These are phyloP conservation scores for Clausena lansium DNA, from an alignment of 345 rosid species.

Conservation along the genomic window DNA sequence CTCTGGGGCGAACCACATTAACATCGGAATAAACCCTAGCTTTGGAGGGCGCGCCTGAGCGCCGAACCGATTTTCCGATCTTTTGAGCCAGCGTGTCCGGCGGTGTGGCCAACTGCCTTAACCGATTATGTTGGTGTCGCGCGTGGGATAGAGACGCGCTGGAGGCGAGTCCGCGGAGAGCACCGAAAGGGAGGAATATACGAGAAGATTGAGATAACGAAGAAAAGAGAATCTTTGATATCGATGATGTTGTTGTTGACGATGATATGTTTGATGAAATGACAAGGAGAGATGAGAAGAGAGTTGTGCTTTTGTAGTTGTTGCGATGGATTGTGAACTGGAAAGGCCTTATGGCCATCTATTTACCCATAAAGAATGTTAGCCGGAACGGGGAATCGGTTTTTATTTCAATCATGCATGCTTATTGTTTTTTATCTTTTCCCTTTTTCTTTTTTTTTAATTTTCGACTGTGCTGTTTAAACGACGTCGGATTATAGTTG, in stretches of 20 bases:
- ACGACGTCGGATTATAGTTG: neutral
- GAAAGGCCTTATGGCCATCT: constrained; percentile 77
- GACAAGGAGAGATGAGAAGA: constrained; percentile 13
- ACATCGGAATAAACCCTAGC: constrained; percentile 93
- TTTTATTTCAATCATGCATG: neutral
- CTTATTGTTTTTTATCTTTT: too few relatives aligned
- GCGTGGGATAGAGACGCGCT: constrained; percentile 30
- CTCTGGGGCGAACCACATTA: constrained; percentile 86
- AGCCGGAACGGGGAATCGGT: constrained; percentile 19
- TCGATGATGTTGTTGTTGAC: neutral
- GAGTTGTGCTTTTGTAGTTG: constrained; percentile 15
- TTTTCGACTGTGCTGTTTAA: neutral
- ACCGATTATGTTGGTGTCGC: constrained; percentile 19
- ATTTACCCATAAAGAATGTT: constrained; percentile 2
- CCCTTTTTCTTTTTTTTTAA: neutral
- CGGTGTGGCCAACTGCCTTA: constrained; percentile 27
- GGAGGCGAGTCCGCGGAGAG: constrained; percentile 37
- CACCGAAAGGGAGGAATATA: neutral
- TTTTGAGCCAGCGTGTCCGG: constrained; percentile 90
- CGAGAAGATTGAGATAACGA: neutral
- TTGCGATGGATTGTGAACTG: constrained; percentile 37
- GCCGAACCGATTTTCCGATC: constrained; percentile 89
- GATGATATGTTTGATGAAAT: constrained; percentile 15
- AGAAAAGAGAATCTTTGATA: constrained; percentile 6
- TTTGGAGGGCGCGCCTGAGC: constrained; percentile 92